Evolutionary conservation across 2,329 filamentous ascomycete species (phyloP), one percentile per base, ranked within the genome.

Genomic region (Penicillium glabrum): DNA sequence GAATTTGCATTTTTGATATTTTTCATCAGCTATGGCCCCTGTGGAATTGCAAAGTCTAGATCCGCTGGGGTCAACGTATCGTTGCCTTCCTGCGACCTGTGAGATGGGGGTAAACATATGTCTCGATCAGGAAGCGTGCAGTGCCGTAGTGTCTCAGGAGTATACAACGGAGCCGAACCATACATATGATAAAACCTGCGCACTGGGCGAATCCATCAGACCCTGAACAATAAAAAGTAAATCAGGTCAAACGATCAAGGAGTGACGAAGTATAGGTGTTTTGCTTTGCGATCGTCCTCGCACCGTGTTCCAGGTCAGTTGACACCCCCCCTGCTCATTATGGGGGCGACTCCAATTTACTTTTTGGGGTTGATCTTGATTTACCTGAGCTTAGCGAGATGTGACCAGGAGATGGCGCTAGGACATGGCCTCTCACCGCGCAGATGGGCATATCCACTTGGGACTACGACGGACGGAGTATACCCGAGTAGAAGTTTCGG

Each of bases 1-100:
- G 23, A 27, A 29, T 29, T 46, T 27, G 44, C 24, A 23, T 41
- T 10, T n/a, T 27, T 13, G 27, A 11, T 2, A 23, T 27, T 39
- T 27, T 14, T 26, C 47, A 43, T n/a, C 48, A 44, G 37, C 39
- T 45, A 43, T 51, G 49, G 49, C 49, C 39, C 49, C 37, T 51
- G 23, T 21, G 9, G 8, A 8, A 21, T 14, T 16, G 19, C 19
- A 27, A 41, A 51, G 48, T 44, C 49, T 45, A 39, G 41, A 44
- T 31, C 26, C 8, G 8, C 29, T 50, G 21, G 19, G 24, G 5
- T 44, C 16, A 43, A 43, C 11, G 35, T 31, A 51, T 43, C 26
- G 48, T 43, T 45, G 49, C 37, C 49, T 51, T 51, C 29, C 39
- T 51, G 49, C 49, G 35, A 16, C 35, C 48, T 43, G 37, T 45